phyloP scores from a whole-genome alignment of 2,329 filamentous ascomycete species.

The Saccharata proteae region DNA sequence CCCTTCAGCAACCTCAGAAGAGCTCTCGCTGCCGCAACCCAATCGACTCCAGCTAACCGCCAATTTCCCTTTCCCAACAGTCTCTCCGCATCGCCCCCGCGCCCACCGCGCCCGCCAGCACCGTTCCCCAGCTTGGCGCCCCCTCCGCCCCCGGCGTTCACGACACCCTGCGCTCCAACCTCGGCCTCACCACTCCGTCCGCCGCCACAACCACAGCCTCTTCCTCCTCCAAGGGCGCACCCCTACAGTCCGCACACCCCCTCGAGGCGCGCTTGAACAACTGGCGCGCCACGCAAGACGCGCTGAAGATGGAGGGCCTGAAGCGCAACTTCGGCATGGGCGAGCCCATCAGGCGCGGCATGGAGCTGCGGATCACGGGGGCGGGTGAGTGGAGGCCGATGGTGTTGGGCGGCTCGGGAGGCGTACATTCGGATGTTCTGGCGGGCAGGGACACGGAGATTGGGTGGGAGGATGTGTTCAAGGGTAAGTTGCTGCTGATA shows the following conservation, averaged over 20 bases:
- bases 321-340: constrained; percentile 81
- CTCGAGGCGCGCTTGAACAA: constrained; percentile 79
- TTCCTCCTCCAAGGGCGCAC: constrained; percentile 12
- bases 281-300: constrained; percentile 84
- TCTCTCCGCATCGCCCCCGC: constrained; percentile 82
- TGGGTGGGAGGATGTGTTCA: constrained; percentile 89
- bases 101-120: constrained; percentile 45
- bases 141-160: constrained; percentile 88
- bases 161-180: constrained; percentile 80
- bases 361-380: constrained; percentile 85
- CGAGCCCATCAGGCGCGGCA: constrained; percentile 81
- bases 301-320: constrained; percentile 76
- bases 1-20: too few species aligned
- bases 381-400: constrained; percentile 70
- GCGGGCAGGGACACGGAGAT: constrained; percentile 64
- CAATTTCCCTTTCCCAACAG: constrained; percentile 38
- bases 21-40: too few species aligned
- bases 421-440: constrained; percentile 83
- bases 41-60: neutral
- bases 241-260: constrained; percentile 63
- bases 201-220: constrained; percentile 18
- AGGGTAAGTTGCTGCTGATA: constrained; percentile 37
- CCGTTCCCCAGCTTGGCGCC: constrained; percentile 47
- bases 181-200: constrained; percentile 42
- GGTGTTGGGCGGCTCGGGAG: constrained; percentile 51